Base-by-base conservation (phyloP, 169 alveolate species). In the Eimeria acervulina region DNA sequence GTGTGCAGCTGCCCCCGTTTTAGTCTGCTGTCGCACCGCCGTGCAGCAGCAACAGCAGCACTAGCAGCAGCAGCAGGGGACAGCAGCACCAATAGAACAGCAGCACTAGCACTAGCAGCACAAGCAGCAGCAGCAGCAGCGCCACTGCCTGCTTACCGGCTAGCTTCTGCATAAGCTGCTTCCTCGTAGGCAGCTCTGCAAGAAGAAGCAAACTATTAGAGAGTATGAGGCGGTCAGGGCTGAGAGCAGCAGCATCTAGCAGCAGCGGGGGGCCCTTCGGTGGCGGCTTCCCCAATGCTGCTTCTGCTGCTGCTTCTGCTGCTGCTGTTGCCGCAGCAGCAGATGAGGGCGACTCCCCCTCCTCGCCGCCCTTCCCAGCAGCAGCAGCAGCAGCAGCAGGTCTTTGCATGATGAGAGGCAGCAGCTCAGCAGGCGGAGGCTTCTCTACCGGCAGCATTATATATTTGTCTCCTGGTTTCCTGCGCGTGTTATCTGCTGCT, bases 341-440 rank as follows among this genome's bases (percentile, higher is more conserved):
- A 6, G 74, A 74, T 47, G 44, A 51, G 3, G 66, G 42, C 3
- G 89, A n/a, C n/a, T n/a, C 83, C 4, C 8, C 83, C 19, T 31
- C 68, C 85, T 74, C 55, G n/a, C 52, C 55, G 21, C n/a, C 70
- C 23, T 19, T 31, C 33, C 44, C 90, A 17, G 52, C 61, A n/a
- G 72, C 74, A 28, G 92, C 92, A 44, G 44, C 74, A 52, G 78
- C 76, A 83, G 92, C 92, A 47, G 92, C 44, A 83, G 52, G 76
- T 3, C 15, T n/a, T 17, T 33, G 74, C 52, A 10, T 63, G 26
- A 23, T 13, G 10, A 52, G 28, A 42, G 55, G 52, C 23, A 83
- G 31, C 28, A 8, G 21, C 92, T 83, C 76, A 1, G n/a, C 42
- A 83, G 92, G 92, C 10, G 70, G 47, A 40, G n/a, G 33, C 36